Conservation (phyloP, 495 filamentous ascomycete genomes). For the Aspergillus egyptiacus region DNA sequence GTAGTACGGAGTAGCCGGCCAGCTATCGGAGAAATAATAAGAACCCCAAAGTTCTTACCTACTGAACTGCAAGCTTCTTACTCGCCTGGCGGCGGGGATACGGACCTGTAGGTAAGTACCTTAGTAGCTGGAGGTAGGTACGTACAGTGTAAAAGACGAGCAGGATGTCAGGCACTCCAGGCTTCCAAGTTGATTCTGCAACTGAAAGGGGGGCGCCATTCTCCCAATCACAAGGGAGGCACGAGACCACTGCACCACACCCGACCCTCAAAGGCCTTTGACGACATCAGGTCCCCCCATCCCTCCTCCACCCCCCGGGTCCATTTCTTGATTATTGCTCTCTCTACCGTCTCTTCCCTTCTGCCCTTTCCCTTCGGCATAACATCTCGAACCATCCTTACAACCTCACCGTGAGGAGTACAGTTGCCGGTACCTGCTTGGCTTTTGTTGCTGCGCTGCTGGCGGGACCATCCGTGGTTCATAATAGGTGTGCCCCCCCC, state of each 20-base stretch:
- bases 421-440: slow-evolving; percentile 21
- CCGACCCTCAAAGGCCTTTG: slow-evolving; percentile 2
- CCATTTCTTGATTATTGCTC: not conserved
- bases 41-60: slow-evolving; percentile 8
- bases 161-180: too few relatives aligned
- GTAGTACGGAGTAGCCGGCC: not conserved
- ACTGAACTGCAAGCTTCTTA: not conserved
- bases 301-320: not conserved
- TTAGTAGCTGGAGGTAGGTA: too few relatives aligned
- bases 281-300: slow-evolving; percentile 6
- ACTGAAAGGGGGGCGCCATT: slow-evolving; percentile 8
- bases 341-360: slow-evolving; percentile 1
- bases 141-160: too few relatives aligned
- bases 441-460: slow-evolving; percentile 2
- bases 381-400: too few relatives aligned
- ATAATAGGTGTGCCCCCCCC: not conserved
- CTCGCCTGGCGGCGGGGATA: too few relatives aligned
- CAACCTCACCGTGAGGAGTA: too few relatives aligned
- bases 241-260: slow-evolving; percentile 34
- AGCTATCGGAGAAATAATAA: not conserved
- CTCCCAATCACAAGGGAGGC: slow-evolving; percentile 35
- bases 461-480: not conserved
- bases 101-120: too few relatives aligned
- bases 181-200: too few relatives aligned
- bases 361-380: not conserved